Conservation (phyloP, 2,329 filamentous ascomycete species). For the Mollisiaceae sp. region DNA sequence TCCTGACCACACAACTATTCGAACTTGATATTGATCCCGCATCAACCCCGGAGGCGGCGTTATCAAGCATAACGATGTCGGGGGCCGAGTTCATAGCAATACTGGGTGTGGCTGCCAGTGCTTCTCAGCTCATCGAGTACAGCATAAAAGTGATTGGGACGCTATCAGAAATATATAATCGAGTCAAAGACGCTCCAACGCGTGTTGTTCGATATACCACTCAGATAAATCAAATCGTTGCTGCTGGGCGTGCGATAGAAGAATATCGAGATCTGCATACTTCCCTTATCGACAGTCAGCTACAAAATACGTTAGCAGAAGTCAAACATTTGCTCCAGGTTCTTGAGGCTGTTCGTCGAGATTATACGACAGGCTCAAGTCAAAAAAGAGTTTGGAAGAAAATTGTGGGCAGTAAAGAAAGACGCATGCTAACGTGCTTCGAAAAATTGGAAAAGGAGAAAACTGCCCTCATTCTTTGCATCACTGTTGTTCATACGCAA, state of each 20-base stretch:
- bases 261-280: constrained; percentile 1
- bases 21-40: background rate
- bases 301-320: background rate
- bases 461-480: constrained; percentile 17
- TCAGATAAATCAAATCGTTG: constrained; percentile 17
- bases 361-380: background rate
- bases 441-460: constrained; percentile 17
- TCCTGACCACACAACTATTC: background rate
- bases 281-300: background rate
- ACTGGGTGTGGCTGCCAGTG: constrained; percentile 10
- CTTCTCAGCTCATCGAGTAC: constrained; percentile 12
- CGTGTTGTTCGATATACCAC: constrained; percentile 6
- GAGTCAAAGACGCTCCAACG: constrained; percentile 8
- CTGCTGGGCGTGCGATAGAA: constrained; percentile 4
- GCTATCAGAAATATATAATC: constrained; percentile 14
- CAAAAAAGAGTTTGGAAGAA: background rate
- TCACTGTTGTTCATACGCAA: constrained; percentile 3
- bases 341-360: background rate
- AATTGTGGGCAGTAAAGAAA: background rate
- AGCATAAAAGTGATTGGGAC: constrained; percentile 9
- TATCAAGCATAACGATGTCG: constrained; percentile 6
- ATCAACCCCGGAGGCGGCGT: background rate
- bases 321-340: background rate
- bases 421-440: constrained; percentile 1
- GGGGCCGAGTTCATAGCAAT: constrained; percentile 4